Evolutionary conservation across 1,139 yeast species (phyloP).

Genomic region (Saccharomyces uvarum): DNA sequence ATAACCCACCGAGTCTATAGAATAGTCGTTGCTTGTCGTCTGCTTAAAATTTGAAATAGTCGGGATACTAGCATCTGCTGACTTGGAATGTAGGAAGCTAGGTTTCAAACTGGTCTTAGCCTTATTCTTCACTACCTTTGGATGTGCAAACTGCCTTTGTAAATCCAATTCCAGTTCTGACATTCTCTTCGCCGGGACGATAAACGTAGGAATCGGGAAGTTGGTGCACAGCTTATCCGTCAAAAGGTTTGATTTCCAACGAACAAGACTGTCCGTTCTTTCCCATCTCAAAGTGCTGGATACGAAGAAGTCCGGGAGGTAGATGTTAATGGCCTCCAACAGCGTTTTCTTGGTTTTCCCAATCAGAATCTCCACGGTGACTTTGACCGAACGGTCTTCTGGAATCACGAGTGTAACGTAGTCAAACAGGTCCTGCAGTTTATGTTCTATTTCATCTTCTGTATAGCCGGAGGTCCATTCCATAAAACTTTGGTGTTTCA

Average conservation of each 20-base stretch:
- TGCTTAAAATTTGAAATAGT: neutral
- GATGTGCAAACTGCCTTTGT: constrained; percentile 8
- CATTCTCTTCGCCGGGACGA: constrained; percentile 63
- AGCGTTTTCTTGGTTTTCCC: constrained; percentile 47
- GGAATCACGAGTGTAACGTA: constrained; percentile 44
- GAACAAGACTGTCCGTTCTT: constrained; percentile 43
- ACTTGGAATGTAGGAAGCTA: neutral
- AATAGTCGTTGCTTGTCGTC: neutral
- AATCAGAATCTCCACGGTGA: constrained; percentile 55
- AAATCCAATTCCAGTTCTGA: constrained; percentile 42
- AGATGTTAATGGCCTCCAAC: constrained; percentile 53
- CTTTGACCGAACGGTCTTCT: constrained; percentile 44
- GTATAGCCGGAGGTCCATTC: constrained; percentile 31
- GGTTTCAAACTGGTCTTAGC: neutral
- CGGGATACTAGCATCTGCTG: neutral
- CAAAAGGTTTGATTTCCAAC: constrained; percentile 55
- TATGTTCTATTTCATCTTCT: constrained; percentile 17
- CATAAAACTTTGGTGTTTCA: constrained; percentile 15
- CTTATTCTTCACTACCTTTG: neutral
- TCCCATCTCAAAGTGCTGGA: constrained; percentile 52
- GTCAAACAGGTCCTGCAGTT: constrained; percentile 38
- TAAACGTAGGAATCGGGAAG: constrained; percentile 61
- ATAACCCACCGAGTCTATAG: neutral
- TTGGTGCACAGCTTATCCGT: constrained; percentile 56
- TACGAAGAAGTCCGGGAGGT: constrained; percentile 46